These are phyloP conservation scores for Neonectria magnoliae DNA, from an alignment of 2,329 filamentous ascomycete species.

Conservation along the genomic window DNA sequence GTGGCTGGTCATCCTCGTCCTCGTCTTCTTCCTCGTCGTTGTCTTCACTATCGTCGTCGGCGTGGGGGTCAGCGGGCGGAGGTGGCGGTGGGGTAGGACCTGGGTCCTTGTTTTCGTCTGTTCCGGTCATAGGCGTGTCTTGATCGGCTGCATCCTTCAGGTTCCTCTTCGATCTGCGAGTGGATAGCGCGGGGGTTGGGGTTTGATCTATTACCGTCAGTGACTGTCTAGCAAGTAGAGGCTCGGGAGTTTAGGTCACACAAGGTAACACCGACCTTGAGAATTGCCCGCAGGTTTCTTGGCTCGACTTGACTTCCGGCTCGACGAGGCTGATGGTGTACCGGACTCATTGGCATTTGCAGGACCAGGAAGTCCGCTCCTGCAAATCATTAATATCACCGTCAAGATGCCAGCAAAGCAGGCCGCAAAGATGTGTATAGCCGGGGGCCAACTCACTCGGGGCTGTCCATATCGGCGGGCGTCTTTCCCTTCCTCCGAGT, in stretches of 20 bases:
- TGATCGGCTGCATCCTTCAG: constrained; percentile 63
- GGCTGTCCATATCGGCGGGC: constrained; percentile 75
- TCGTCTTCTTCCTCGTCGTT: constrained; percentile 47
- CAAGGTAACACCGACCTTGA: constrained; percentile 49
- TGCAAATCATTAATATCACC: constrained; percentile 24
- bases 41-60: constrained; percentile 52
- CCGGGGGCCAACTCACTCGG: constrained; percentile 62
- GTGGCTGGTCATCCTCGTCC: constrained; percentile 49
- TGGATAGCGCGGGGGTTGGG: constrained; percentile 50
- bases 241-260: neutral
- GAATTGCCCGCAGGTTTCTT: constrained; percentile 69
- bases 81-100: constrained; percentile 56
- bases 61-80: constrained; percentile 46
- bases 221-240: neutral
- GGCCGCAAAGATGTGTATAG: neutral
- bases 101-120: constrained; percentile 63
- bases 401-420: neutral
- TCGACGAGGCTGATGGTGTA: constrained; percentile 70
- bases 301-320: constrained; percentile 76
- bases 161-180: constrained; percentile 64
- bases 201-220: constrained; percentile 46
- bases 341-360: constrained; percentile 69
- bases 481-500: constrained; percentile 70
- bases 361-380: constrained; percentile 57
- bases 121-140: constrained; percentile 77